phyloP scores from a whole-genome alignment of 768 basidiomycete species.

The Imleria badia region DNA sequence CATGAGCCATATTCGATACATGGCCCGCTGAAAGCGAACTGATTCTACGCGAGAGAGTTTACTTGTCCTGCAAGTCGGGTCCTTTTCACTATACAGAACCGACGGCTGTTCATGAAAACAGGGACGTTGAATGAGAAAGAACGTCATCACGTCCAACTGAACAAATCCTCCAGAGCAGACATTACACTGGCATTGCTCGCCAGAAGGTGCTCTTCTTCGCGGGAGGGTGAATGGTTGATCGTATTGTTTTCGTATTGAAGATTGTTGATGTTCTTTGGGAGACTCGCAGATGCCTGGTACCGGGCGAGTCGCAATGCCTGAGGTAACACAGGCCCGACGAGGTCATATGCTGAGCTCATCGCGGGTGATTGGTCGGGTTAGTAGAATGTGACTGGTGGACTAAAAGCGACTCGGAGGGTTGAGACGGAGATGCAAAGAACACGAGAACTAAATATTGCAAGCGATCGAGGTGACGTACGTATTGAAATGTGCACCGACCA shows the following conservation, averaged over 20 bases:
- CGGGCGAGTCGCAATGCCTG: conserved; percentile 14
- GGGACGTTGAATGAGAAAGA: too few relatives aligned
- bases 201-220: conserved; percentile 25
- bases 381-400: too few relatives aligned
- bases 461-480: too few relatives aligned
- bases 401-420: too few relatives aligned
- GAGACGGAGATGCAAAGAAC: too few relatives aligned
- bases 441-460: too few relatives aligned
- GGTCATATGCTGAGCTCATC: conserved; percentile 11
- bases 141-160: conserved; percentile 38
- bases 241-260: conserved; percentile 9
- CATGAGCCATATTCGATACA: conserved; percentile 31
- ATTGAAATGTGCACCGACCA: too few relatives aligned
- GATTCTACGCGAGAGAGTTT: conserved; percentile 32
- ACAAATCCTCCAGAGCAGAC: conserved; percentile 34
- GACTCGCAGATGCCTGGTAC: not conserved
- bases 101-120: too few relatives aligned
- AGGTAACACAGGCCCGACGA: conserved; percentile 32
- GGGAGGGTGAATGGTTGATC: conserved; percentile 15
- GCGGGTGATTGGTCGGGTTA: not conserved
- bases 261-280: not conserved
- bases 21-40: conserved; percentile 27
- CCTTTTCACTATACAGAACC: conserved; percentile 22
- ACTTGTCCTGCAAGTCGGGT: conserved; percentile 30
- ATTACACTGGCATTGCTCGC: conserved; percentile 22